Percentiles rank a stretch among this genome's conserved stretches.
Evolutionary conservation across 116 monocot genomes (phyloP).

Genomic region (Iris pallida): DNA sequence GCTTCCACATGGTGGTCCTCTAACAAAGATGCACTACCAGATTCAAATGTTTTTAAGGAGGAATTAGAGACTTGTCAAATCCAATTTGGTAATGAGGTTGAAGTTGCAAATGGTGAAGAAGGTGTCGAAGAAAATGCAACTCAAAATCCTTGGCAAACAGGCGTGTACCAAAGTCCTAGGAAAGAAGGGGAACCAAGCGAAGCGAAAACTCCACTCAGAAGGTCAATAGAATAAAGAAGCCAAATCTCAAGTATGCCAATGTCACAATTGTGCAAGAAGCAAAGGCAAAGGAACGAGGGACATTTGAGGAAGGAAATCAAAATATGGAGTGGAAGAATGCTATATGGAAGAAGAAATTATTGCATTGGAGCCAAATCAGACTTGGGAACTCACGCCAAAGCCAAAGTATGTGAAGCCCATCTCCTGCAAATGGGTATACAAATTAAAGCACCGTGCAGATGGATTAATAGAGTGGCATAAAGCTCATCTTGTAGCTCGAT

Average conservation of each 20-base stretch:
- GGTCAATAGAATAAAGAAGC: neutral
- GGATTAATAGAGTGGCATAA: constrained; percentile 3
- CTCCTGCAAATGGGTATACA: constrained; percentile 7
- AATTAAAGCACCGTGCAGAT: neutral
- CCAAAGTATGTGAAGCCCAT: constrained; percentile 1
- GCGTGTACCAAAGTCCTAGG: neutral
- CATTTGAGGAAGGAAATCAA: neutral
- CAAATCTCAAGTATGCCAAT: neutral
- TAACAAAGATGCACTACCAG: neutral
- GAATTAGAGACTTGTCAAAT: neutral
- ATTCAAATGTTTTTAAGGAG: neutral
- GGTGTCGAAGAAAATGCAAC: no score
- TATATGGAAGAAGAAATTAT: constrained; percentile 3
- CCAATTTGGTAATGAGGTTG: neutral
- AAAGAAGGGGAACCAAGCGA: neutral
- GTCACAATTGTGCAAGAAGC: neutral
- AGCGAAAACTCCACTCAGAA: neutral
- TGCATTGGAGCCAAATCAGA: constrained; percentile 10
- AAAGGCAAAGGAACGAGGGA: neutral
- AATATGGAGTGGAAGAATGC: neutral
- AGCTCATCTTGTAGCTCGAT: neutral
- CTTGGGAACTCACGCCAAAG: constrained; percentile 11
- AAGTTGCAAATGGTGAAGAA: neutral
- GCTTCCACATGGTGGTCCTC: neutral
- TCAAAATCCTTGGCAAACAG: constrained; percentile 1